These are phyloP conservation scores for Pythium rishiriense DNA, from an alignment of 352 stramenopile species.

Conservation along the genomic window DNA sequence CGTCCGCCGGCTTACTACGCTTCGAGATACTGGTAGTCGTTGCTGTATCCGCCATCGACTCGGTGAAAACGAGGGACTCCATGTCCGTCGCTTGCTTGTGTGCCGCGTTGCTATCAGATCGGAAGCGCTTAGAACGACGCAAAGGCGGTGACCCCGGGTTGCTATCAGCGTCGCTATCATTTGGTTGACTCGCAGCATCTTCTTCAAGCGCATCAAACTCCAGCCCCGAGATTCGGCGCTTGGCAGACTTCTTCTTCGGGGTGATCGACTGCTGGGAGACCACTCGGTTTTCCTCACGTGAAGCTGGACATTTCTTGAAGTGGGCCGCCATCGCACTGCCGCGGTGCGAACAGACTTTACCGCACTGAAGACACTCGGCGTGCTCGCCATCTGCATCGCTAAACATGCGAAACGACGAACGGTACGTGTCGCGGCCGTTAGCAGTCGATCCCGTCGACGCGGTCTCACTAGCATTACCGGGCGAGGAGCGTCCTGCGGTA, in stretches of 20 bases:
- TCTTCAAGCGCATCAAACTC: constrained; percentile 12
- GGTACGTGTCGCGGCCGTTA: constrained; percentile 1
- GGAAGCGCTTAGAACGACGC: constrained; percentile 27
- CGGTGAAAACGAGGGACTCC: not conserved
- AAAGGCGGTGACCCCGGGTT: constrained; percentile 1
- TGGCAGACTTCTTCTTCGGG: constrained; percentile 21
- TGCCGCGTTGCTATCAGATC: constrained; percentile 6
- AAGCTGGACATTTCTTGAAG: constrained; percentile 11
- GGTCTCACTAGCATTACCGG: constrained; percentile 2
- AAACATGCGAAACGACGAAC: constrained; percentile 5
- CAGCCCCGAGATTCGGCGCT: constrained; percentile 18
- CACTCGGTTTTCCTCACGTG: not conserved
- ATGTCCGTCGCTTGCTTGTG: not conserved
- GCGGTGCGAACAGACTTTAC: constrained; percentile 4
- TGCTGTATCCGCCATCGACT: not conserved
- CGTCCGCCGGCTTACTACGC: not conserved
- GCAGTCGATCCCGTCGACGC: not conserved
- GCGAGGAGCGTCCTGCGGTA: not conserved
- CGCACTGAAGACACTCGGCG: constrained; percentile 20
- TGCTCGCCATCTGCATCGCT: not conserved
- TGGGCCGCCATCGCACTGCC: constrained; percentile 1
- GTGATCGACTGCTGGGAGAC: constrained; percentile 8
- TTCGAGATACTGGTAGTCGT: not conserved
- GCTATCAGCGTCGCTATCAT: constrained; percentile 6
- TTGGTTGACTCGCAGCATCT: not conserved